A percentile compares a stretch with the other conserved stretches of the same genome.
Conservation (phyloP, 345 rosid genomes). For the Brassica incana region DNA sequence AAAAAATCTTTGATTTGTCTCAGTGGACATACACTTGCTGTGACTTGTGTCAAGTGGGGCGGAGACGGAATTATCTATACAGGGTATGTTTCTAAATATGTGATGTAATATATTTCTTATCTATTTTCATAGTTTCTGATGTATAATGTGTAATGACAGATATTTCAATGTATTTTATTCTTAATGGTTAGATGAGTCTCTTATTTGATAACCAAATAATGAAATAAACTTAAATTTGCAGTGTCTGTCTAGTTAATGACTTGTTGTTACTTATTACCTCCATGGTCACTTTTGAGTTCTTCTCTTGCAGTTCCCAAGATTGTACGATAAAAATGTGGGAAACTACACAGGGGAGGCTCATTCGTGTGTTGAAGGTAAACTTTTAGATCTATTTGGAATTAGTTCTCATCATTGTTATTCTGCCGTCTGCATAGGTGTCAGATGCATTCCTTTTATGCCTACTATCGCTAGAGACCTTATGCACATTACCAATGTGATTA, state of each 20-base stretch:
- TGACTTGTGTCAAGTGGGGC: slow-evolving; percentile 98
- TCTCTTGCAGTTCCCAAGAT: slow-evolving; percentile 72
- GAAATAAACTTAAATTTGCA: background rate
- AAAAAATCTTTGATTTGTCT: slow-evolving; percentile 74
- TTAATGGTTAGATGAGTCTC: background rate
- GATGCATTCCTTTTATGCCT: no score
- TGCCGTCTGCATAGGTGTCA: no score
- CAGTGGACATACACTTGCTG: slow-evolving; percentile 87
- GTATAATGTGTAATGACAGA: background rate
- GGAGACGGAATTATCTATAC: slow-evolving; percentile 93
- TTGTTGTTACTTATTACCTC: background rate
- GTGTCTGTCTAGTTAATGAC: background rate
- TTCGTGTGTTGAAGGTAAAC: slow-evolving; percentile 90
- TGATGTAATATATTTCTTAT: no score
- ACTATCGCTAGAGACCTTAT: no score
- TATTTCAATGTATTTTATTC: background rate
- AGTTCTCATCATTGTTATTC: background rate
- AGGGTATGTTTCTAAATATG: slow-evolving; percentile 48
- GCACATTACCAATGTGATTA: no score
- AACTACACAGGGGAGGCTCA: slow-evolving; percentile 89
- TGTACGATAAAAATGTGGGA: slow-evolving; percentile 98
- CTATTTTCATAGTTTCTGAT: background rate
- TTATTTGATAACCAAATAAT: background rate
- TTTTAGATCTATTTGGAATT: background rate
- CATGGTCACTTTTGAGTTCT: background rate